Conservation (phyloP, 2,329 filamentous ascomycete genomes). For the Phialophora macrospora region DNA sequence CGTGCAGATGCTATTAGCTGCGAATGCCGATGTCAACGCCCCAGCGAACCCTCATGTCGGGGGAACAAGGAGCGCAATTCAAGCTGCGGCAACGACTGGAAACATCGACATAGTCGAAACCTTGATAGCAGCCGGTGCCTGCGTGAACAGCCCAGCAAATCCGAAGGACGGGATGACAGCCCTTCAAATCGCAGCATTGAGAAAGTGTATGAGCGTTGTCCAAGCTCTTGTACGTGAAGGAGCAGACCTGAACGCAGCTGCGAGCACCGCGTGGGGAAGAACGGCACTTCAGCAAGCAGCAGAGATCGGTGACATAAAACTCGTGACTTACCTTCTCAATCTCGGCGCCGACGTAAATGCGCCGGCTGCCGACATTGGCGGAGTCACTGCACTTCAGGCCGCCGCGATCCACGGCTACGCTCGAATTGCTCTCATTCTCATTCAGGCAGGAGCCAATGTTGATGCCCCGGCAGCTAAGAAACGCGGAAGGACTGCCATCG, state of each 20-base stretch:
- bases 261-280: neutral
- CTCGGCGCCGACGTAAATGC: constrained; percentile 7
- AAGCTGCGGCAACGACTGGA: neutral
- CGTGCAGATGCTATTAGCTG: constrained; percentile 1
- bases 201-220: neutral
- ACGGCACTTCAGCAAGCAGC: constrained; percentile 1
- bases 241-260: neutral
- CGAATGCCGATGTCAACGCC: neutral
- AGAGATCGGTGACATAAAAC: neutral
- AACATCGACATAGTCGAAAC: neutral
- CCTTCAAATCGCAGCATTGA: neutral
- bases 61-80: neutral
- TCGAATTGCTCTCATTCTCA: neutral
- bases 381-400: constrained; percentile 11
- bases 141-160: neutral
- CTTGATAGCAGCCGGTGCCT: neutral
- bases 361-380: neutral
- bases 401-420: neutral
- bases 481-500: constrained; percentile 41
- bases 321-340: neutral
- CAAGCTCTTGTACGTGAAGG: neutral
- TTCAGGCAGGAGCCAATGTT: constrained; percentile 2
- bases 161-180: neutral
- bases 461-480: constrained; percentile 15
- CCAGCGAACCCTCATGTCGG: neutral